These are phyloP conservation scores for Rhodamnia argentea DNA, from an alignment of 345 rosid species.

Conservation along the genomic window DNA sequence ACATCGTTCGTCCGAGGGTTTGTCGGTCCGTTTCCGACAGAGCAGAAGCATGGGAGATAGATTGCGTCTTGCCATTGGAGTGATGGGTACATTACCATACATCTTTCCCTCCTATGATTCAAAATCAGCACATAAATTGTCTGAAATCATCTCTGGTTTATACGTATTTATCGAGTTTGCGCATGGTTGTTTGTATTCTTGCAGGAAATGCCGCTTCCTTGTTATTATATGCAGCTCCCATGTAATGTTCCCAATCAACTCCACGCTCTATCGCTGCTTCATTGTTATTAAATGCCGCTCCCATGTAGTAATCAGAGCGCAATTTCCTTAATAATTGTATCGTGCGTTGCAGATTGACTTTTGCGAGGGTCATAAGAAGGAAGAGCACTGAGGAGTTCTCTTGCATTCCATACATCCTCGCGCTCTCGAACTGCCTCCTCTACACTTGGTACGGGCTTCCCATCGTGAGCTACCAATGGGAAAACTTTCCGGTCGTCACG, in stretches of 20 bases:
- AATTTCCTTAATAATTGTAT: not conserved
- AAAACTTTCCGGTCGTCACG: slow-evolving; percentile 62
- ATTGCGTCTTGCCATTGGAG: slow-evolving; percentile 54
- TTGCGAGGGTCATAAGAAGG: slow-evolving; percentile 53
- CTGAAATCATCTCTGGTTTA: not conserved
- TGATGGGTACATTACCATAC: slow-evolving; percentile 31
- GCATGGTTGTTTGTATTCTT: not conserved
- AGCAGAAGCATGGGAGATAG: slow-evolving; percentile 28
- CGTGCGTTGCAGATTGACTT: slow-evolving; percentile 48
- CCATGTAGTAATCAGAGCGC: not conserved
- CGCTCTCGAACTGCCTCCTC: slow-evolving; percentile 60
- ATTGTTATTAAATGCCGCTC: not conserved
- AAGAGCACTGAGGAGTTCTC: slow-evolving; percentile 73
- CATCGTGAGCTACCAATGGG: slow-evolving; percentile 70
- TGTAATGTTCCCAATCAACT: slow-evolving; percentile 24
- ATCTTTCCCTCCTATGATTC: not conserved
- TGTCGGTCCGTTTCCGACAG: not conserved
- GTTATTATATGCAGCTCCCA: slow-evolving; percentile 60
- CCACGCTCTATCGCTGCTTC: not conserved
- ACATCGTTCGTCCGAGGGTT: not conserved
- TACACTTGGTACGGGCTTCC: slow-evolving; percentile 89
- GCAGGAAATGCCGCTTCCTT: slow-evolving; percentile 84
- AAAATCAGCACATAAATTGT: not conserved
- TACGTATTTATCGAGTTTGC: not conserved
- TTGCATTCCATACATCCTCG: slow-evolving; percentile 58